phyloP scores from a whole-genome alignment of 1,284 basidiomycete genomes.

The Ceratobasidium sp. region DNA sequence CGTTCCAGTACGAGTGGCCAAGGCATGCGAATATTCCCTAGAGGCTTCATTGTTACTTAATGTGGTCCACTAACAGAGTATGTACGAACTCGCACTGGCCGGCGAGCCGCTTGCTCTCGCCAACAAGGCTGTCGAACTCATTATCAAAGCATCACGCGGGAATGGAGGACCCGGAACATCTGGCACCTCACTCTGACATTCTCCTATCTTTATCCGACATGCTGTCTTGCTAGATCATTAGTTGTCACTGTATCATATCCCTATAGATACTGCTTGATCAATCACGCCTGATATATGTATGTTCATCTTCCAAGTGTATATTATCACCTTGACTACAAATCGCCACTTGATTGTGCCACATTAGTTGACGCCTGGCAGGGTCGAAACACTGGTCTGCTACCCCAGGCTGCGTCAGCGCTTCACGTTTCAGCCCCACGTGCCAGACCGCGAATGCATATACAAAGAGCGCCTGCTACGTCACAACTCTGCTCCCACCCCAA shows the following conservation, averaged over 20 bases:
- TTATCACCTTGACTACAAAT: neutral
- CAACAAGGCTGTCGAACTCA: conserved; percentile 25
- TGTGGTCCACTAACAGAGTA: neutral
- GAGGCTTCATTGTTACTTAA: neutral
- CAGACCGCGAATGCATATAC: conserved; percentile 18
- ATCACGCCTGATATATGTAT: conserved; percentile 21
- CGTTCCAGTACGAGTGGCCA: conserved; percentile 16
- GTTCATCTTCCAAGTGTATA: neutral
- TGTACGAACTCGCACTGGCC: conserved; percentile 24
- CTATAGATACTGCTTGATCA: neutral
- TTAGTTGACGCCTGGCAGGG: neutral
- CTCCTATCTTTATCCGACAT: neutral
- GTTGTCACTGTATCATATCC: too few species aligned
- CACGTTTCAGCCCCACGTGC: conserved; percentile 25
- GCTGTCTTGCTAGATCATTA: neutral
- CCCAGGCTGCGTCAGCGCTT: conserved; percentile 25
- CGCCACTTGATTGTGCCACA: too few species aligned
- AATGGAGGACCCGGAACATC: conserved; percentile 7
- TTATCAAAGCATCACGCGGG: conserved; percentile 21
- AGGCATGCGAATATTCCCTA: neutral
- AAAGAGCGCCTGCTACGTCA: conserved; percentile 5
- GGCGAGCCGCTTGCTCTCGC: conserved; percentile 32
- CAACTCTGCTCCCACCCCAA: neutral
- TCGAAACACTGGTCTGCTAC: neutral
- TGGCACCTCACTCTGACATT: neutral